These are phyloP conservation scores for Ophiocordyceps camponoti-leonardi DNA, from an alignment of 2,329 filamentous ascomycete species.

Conservation along the genomic window DNA sequence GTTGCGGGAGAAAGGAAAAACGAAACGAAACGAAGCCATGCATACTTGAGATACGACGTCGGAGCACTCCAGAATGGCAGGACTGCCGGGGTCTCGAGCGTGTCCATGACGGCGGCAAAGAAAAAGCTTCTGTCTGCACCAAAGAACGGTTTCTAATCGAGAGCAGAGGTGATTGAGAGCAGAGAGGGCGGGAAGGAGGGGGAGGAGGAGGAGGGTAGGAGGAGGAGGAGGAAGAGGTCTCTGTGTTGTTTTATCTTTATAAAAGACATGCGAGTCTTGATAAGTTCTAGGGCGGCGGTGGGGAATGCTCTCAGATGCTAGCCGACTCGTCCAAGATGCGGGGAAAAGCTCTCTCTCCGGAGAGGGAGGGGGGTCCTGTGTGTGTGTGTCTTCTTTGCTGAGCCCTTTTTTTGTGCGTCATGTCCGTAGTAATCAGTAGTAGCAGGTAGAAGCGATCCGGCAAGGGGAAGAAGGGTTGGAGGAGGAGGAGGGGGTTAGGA, in stretches of 20 bases:
- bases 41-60: constrained; percentile 15
- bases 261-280: neutral
- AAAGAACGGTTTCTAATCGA: too few species aligned
- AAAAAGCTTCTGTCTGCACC: too few species aligned
- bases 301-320: neutral
- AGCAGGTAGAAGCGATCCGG: too few species aligned
- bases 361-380: neutral
- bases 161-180: too few species aligned
- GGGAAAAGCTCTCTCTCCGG: neutral
- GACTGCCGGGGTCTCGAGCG: neutral
- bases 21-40: neutral
- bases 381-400: neutral
- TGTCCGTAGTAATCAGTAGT: too few species aligned
- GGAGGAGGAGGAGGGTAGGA: too few species aligned
- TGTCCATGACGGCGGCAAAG: too few species aligned
- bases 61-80: constrained; percentile 13
- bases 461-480: too few species aligned
- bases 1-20: too few species aligned
- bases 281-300: neutral
- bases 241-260: neutral
- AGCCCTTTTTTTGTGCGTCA: too few species aligned
- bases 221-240: neutral
- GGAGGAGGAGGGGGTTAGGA: too few species aligned
- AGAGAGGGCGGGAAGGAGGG: too few species aligned
- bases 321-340: neutral